These are phyloP conservation scores for Yamadazyma diospyri DNA, from an alignment of 1,139 yeast species.

Conservation along the genomic window DNA sequence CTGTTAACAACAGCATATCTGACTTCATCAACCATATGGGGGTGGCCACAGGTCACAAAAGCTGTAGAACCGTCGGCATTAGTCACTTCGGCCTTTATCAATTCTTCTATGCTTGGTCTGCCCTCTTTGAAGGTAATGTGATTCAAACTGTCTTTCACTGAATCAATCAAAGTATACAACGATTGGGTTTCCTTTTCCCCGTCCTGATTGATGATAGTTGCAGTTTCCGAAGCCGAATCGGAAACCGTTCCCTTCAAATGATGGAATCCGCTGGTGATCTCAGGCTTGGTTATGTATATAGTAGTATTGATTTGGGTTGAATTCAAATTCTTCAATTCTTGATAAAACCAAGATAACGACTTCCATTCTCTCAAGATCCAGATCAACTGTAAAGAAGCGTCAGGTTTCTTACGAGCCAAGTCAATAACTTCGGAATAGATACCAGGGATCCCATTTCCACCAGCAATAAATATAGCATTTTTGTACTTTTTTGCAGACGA, in stretches of 20 bases:
- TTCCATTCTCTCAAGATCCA: conserved; percentile 48
- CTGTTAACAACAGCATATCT: conserved; percentile 22
- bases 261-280: conserved; percentile 10
- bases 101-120: conserved; percentile 25
- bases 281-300: conserved; percentile 19
- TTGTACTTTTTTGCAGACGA: conserved; percentile 25
- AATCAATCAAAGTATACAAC: conserved; percentile 7
- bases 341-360: conserved; percentile 43
- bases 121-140: conserved; percentile 27
- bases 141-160: conserved; percentile 16
- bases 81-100: conserved; percentile 21
- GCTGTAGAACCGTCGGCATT: conserved; percentile 27
- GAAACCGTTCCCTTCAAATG: conserved; percentile 14
- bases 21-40: conserved; percentile 32
- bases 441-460: conserved; percentile 47
- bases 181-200: conserved; percentile 4
- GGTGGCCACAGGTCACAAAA: conserved; percentile 37
- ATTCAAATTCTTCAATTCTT: conserved; percentile 35
- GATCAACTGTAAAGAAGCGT: conserved; percentile 15
- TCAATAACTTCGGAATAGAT: conserved; percentile 23
- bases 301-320: conserved; percentile 23
- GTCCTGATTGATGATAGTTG: conserved; percentile 13
- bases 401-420: conserved; percentile 14
- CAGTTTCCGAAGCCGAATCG: conserved; percentile 13
- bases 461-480: conserved; percentile 32